Conservation (phyloP, 2,329 filamentous ascomycete species). For the Aspergillus brasiliensis region DNA sequence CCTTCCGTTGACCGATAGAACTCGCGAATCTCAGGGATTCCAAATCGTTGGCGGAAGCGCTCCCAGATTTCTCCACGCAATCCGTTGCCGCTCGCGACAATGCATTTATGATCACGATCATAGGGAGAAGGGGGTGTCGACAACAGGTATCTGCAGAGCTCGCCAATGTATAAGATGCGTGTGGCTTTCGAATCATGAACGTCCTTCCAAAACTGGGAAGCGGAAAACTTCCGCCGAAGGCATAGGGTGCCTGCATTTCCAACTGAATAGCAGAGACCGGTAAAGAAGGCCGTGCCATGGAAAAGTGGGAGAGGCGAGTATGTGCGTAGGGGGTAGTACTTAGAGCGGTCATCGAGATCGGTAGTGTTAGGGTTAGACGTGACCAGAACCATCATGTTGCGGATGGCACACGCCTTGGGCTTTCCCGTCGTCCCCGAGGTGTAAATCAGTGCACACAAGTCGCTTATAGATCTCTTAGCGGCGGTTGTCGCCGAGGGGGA, state of each 20-base stretch:
- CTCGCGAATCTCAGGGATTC: constrained; percentile 50
- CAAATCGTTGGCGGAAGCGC: constrained; percentile 47
- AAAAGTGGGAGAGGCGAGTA: constrained; percentile 54
- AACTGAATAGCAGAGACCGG: constrained; percentile 44
- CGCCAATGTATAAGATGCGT: constrained; percentile 51
- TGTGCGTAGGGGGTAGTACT: constrained; percentile 49
- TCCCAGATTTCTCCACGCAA: constrained; percentile 53
- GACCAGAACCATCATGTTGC: constrained; percentile 41
- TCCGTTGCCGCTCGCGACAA: constrained; percentile 52
- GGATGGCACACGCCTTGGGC: constrained; percentile 49
- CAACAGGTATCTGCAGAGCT: constrained; percentile 53
- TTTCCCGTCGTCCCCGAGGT: constrained; percentile 54
- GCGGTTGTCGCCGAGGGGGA: constrained; percentile 25
- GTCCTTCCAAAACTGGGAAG: constrained; percentile 50
- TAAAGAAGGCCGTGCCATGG: constrained; percentile 53
- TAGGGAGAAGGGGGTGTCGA: constrained; percentile 48
- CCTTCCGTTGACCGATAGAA: constrained; percentile 54
- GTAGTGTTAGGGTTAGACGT: constrained; percentile 40
- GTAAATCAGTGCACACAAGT: constrained; percentile 47
- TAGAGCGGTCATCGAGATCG: constrained; percentile 41
- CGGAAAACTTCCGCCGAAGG: constrained; percentile 49
- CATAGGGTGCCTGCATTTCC: constrained; percentile 47
- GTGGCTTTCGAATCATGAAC: constrained; percentile 47
- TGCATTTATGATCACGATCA: constrained; percentile 48
- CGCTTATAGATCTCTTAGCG: constrained; percentile 37